A percentile compares a stretch with the other conserved stretches of the same genome.
These are phyloP conservation scores for Vicia sativa DNA, from an alignment of 306 rosid genomes.

Conservation along the genomic window DNA sequence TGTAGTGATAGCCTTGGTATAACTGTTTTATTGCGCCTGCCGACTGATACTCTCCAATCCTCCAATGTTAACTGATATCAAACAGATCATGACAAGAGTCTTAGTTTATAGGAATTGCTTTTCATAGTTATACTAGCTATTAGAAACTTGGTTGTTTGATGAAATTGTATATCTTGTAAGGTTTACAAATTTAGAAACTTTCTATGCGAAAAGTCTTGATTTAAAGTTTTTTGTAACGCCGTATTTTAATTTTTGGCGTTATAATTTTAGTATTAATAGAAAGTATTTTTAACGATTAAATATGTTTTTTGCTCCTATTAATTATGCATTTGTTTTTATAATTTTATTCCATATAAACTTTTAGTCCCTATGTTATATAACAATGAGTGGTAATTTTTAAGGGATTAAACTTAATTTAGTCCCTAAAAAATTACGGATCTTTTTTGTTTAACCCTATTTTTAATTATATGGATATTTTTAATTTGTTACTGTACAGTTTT, in stretches of 20 bases:
- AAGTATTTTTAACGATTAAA: not conserved
- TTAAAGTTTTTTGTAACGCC: no score
- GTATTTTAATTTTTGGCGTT: no score
- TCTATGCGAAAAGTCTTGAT: no score
- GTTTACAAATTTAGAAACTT: no score
- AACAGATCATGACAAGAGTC: no score
- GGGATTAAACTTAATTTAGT: no score
- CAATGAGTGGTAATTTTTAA: not conserved
- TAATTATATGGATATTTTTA: not conserved
- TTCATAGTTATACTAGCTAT: no score
- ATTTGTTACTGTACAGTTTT: not conserved
- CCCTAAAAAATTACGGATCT: no score
- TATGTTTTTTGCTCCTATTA: not conserved
- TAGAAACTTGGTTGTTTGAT: no score
- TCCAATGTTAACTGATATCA: no score
- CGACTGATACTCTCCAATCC: not conserved
- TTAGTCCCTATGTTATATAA: not conserved
- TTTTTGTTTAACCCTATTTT: not conserved
- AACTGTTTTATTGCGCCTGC: not conserved
- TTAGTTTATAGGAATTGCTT: no score
- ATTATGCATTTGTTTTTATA: not conserved
- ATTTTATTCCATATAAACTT: not conserved
- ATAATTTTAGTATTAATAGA: not conserved
- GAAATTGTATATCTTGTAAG: no score
- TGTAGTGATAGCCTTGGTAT: not conserved